Percentiles rank a stretch among this genome's conserved stretches.
These are phyloP conservation scores for Trametes cinnabarina DNA, from an alignment of 768 basidiomycete species.

Conservation along the genomic window DNA sequence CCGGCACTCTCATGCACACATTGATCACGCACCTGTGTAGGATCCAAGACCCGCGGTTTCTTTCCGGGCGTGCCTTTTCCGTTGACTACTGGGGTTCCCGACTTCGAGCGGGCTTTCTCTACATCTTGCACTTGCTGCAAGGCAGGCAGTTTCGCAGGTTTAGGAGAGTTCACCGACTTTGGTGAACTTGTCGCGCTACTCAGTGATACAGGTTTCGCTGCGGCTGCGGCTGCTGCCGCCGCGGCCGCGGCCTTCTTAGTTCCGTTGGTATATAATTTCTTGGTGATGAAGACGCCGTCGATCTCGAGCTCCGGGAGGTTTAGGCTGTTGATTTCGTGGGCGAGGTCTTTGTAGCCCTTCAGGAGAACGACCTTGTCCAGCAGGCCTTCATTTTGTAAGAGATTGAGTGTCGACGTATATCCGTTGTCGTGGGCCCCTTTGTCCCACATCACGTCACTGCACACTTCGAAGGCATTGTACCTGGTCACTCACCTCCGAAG, in stretches of 20 bases:
- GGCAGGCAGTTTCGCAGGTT: background rate
- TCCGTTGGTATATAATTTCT: conserved; percentile 26
- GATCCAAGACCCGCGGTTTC: conserved; percentile 11
- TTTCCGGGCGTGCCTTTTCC: conserved; percentile 5
- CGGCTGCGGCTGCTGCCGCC: background rate
- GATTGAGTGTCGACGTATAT: conserved; percentile 37
- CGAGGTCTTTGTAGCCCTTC: conserved; percentile 39
- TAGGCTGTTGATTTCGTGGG: conserved; percentile 33
- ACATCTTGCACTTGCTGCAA: conserved; percentile 24
- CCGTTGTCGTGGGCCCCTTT: conserved; percentile 42
- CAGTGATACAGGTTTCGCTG: background rate
- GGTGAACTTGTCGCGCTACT: background rate
- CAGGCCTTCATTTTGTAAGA: conserved; percentile 38
- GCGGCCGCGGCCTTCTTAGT: conserved; percentile 11
- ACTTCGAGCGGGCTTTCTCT: conserved; percentile 26
- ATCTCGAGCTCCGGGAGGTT: conserved; percentile 34
- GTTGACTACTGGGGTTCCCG: conserved; percentile 3
- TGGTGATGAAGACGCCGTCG: conserved; percentile 37
- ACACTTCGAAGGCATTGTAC: too few species aligned
- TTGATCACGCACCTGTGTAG: conserved; percentile 13
- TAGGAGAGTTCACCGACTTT: conserved; percentile 7
- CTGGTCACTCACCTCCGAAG: conserved; percentile 37
- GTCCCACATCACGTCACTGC: background rate
- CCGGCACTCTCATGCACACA: background rate
- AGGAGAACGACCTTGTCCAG: conserved; percentile 39